These are phyloP conservation scores for Exserohilum turcica DNA, from an alignment of 2,329 filamentous ascomycete species.

Conservation along the genomic window DNA sequence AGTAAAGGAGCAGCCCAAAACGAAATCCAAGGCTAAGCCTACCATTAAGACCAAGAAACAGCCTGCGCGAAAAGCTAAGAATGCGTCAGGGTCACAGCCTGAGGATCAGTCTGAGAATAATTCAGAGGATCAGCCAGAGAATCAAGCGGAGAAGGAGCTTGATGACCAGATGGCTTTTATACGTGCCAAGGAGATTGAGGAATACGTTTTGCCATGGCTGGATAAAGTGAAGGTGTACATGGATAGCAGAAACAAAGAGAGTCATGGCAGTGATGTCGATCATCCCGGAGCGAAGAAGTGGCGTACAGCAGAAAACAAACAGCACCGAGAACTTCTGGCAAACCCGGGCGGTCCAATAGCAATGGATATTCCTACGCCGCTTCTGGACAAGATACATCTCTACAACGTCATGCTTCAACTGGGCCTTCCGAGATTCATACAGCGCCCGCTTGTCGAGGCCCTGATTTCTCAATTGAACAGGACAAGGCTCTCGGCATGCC, in stretches of 20 bases:
- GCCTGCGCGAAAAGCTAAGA: too few species aligned
- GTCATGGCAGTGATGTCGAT: neutral
- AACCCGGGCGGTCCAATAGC: neutral
- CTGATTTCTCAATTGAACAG: slow-evolving; percentile 24
- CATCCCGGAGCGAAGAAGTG: neutral
- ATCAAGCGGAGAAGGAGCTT: neutral
- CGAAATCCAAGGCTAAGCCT: too few species aligned
- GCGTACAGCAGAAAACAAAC: neutral
- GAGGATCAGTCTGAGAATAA: neutral
- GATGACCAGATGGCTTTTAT: slow-evolving; percentile 19
- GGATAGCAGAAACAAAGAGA: neutral
- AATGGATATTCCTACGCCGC: slow-evolving; percentile 9
- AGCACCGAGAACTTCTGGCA: neutral
- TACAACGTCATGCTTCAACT: slow-evolving; percentile 31
- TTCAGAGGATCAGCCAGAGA: neutral
- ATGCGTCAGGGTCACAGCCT: too few species aligned
- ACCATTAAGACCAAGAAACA: too few species aligned
- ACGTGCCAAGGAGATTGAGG: slow-evolving; percentile 8
- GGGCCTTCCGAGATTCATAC: slow-evolving; percentile 14
- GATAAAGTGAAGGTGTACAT: slow-evolving; percentile 2
- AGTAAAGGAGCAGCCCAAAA: too few species aligned
- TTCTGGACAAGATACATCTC: slow-evolving; percentile 25
- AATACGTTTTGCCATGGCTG: slow-evolving; percentile 26
- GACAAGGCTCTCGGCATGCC: slow-evolving; percentile 6
- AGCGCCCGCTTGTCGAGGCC: slow-evolving; percentile 17